phyloP scores from a whole-genome alignment of 2,329 filamentous ascomycete species.

The Fusarium setosum region DNA sequence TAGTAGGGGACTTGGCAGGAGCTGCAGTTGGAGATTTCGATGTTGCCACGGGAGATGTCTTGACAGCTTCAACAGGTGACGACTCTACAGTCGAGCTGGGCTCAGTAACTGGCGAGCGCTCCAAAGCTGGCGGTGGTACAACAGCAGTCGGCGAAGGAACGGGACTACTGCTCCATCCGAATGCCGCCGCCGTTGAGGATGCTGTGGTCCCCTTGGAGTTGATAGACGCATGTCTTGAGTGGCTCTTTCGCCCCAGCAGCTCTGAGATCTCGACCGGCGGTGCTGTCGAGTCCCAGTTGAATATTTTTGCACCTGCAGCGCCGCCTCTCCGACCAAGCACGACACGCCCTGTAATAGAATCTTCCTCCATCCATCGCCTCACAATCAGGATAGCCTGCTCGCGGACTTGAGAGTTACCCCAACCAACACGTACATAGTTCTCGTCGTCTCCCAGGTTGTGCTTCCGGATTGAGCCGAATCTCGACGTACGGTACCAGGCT shows the following conservation, averaged over 20 bases:
- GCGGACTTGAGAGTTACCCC: conserved; percentile 66
- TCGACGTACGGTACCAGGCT: conserved; percentile 73
- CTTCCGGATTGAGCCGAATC: conserved; percentile 67
- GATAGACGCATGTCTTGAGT: conserved; percentile 41
- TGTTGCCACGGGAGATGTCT: conserved; percentile 14
- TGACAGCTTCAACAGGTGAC: conserved; percentile 15
- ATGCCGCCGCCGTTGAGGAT: conserved; percentile 44
- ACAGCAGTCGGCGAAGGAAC: conserved; percentile 30
- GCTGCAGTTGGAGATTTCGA: background rate
- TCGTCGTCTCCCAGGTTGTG: conserved; percentile 69
- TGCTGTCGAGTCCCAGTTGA: conserved; percentile 70
- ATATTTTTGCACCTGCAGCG: conserved; percentile 60
- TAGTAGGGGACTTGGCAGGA: conserved; percentile 14
- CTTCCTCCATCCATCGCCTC: conserved; percentile 74
- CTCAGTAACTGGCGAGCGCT: conserved; percentile 21
- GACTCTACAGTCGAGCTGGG: conserved; percentile 7
- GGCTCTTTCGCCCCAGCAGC: conserved; percentile 45
- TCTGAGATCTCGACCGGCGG: conserved; percentile 60
- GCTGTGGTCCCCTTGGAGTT: conserved; percentile 32
- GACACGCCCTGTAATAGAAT: conserved; percentile 65
- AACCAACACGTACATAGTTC: conserved; percentile 68
- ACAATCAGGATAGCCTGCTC: conserved; percentile 68
- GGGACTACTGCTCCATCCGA: conserved; percentile 46
- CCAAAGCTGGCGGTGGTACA: conserved; percentile 23
- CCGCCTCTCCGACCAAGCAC: conserved; percentile 51